A percentile compares a stretch with the other conserved stretches of the same genome.
Evolutionary conservation across 2,329 filamentous ascomycete genomes (phyloP).

Genomic region (Monosporascus ibericus): DNA sequence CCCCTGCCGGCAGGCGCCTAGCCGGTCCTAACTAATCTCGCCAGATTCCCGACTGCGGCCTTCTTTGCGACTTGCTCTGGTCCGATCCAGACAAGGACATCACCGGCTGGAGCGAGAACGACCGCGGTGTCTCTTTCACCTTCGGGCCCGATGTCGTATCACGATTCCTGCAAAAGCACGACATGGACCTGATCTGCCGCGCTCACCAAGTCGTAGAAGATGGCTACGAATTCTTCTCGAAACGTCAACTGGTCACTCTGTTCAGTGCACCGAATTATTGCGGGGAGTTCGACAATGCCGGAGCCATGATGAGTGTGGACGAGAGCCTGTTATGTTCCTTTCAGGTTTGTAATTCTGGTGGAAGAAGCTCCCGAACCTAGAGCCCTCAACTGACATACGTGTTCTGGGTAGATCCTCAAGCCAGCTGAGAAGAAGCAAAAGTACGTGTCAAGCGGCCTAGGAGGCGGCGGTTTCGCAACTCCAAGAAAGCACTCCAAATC

Average conservation of each 20-base stretch:
- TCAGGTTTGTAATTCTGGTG: conserved; percentile 58
- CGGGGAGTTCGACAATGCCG: conserved; percentile 98
- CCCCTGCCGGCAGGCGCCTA: conserved; percentile 21
- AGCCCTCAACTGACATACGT: not conserved
- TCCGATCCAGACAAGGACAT: conserved; percentile 99
- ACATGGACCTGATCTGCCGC: conserved; percentile 99
- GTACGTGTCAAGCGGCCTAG: conserved; percentile 79
- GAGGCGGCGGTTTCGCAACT: conserved; percentile 64
- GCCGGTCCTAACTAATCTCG: conserved; percentile 20
- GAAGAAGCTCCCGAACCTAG: not conserved
- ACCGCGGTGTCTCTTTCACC: conserved; percentile 96
- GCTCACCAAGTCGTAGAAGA: conserved; percentile 99
- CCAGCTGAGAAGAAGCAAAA: conserved; percentile 99
- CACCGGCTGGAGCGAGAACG: conserved; percentile 98
- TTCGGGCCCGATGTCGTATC: conserved; percentile 97
- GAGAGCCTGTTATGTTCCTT: conserved; percentile 98
- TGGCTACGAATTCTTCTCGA: conserved; percentile 99
- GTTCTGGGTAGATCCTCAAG: conserved; percentile 73
- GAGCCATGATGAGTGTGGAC: conserved; percentile 99
- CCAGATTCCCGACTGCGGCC: conserved; percentile 94
- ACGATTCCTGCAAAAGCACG: conserved; percentile 95
- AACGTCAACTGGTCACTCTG: conserved; percentile 91
- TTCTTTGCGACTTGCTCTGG: conserved; percentile 96
- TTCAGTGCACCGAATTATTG: conserved; percentile 99
- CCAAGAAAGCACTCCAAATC: conserved; percentile 62